These are phyloP conservation scores for Xylaria multiplex DNA, from an alignment of 2,329 filamentous ascomycete genomes.

Conservation along the genomic window DNA sequence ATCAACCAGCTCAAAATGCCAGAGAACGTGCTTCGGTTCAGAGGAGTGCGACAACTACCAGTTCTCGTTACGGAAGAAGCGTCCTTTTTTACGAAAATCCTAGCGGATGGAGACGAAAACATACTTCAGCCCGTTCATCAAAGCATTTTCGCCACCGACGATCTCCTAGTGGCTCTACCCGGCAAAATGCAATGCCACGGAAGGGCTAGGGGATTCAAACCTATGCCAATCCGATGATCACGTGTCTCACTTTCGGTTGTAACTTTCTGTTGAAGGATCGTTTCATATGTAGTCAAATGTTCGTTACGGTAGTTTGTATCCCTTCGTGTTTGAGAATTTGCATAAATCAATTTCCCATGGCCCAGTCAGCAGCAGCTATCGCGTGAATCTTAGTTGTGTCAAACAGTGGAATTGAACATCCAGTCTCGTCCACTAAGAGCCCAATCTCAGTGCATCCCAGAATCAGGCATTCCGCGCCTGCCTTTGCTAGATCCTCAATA, in stretches of 20 bases:
- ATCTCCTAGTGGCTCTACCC: slow-evolving; percentile 24
- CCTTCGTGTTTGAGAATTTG: not conserved
- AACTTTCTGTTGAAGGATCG: not conserved
- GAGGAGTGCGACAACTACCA: slow-evolving; percentile 15
- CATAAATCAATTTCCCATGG: slow-evolving; percentile 23
- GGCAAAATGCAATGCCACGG: slow-evolving; percentile 26
- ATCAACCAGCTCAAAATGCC: slow-evolving; percentile 8
- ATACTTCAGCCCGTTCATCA: slow-evolving; percentile 28
- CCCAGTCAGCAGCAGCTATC: slow-evolving; percentile 34
- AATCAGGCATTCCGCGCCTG: slow-evolving; percentile 41
- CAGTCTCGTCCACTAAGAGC: slow-evolving; percentile 28
- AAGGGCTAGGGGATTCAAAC: slow-evolving; percentile 20
- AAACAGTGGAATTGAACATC: slow-evolving; percentile 30
- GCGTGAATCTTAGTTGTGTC: slow-evolving; percentile 34
- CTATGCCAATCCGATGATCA: slow-evolving; percentile 24
- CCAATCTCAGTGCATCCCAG: slow-evolving; percentile 43
- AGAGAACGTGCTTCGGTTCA: slow-evolving; percentile 3
- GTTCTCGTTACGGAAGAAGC: slow-evolving; percentile 22
- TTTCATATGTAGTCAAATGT: slow-evolving; percentile 7
- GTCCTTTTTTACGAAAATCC: slow-evolving; percentile 23
- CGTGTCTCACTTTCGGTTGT: not conserved
- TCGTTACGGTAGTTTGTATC: slow-evolving; percentile 5
- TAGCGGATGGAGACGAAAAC: slow-evolving; percentile 20
- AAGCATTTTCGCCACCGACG: slow-evolving; percentile 27
- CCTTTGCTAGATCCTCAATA: slow-evolving; percentile 34